phyloP scores from a whole-genome alignment of 148 eudicot genomes.

The Rhododendron kiyosumense region DNA sequence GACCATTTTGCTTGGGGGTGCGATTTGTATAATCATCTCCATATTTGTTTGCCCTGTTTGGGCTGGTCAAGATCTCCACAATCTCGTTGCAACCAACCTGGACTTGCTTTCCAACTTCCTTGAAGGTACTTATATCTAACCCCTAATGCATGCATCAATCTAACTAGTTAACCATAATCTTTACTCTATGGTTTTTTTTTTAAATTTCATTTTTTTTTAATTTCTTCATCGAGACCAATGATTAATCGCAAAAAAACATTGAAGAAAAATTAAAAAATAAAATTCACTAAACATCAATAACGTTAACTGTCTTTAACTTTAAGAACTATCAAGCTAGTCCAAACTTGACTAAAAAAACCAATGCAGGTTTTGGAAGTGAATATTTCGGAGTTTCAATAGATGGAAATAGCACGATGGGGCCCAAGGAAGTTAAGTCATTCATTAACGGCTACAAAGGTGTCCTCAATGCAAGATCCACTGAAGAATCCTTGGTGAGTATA shows the following conservation, averaged over 20 bases:
- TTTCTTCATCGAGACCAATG: too few relatives aligned
- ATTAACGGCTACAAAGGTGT: slow-evolving; percentile 31
- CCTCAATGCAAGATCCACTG: slow-evolving; percentile 32
- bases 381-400: slow-evolving; percentile 4
- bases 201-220: too few relatives aligned
- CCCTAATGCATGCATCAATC: too few relatives aligned
- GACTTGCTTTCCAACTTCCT: slow-evolving; percentile 36
- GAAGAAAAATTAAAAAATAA: too few relatives aligned
- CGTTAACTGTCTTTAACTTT: too few relatives aligned
- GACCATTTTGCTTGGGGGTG: slow-evolving; percentile 33
- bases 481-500: slow-evolving; percentile 39
- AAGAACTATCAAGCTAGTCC: not conserved
- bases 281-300: too few relatives aligned
- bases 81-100: slow-evolving; percentile 23
- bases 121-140: slow-evolving; percentile 32
- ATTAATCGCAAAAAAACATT: too few relatives aligned
- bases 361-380: slow-evolving; percentile 41
- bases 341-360: not conserved
- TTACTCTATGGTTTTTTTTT: too few relatives aligned
- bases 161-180: too few relatives aligned
- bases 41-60: slow-evolving; percentile 40
- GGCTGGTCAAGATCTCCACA: slow-evolving; percentile 61
- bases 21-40: slow-evolving; percentile 29
- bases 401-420: not conserved
- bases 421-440: slow-evolving; percentile 20